phyloP scores from a whole-genome alignment of 2,329 filamentous ascomycete genomes.

The Cercospora sp. region DNA sequence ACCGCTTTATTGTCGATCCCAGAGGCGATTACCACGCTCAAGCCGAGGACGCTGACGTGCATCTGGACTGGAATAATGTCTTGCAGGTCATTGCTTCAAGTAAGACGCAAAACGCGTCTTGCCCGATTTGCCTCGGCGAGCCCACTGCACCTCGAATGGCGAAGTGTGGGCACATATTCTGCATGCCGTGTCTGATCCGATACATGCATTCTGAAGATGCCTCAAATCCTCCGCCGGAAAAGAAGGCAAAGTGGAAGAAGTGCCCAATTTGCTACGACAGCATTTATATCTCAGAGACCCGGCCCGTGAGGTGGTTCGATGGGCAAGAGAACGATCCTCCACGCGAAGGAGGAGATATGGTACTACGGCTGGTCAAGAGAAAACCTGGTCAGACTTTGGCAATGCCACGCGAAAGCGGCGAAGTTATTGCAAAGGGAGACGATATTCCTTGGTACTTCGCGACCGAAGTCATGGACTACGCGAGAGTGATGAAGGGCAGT shows the following conservation, averaged over 20 bases:
- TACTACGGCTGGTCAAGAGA: slow-evolving; percentile 81
- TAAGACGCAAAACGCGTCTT: slow-evolving; percentile 83
- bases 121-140: slow-evolving; percentile 90
- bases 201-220: slow-evolving; percentile 89
- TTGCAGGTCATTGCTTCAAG: slow-evolving; percentile 88
- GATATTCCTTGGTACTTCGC: slow-evolving; percentile 94
- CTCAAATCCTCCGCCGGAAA: slow-evolving; percentile 62
- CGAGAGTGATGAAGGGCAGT: slow-evolving; percentile 91
- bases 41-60: slow-evolving; percentile 80
- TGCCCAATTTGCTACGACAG: slow-evolving; percentile 94
- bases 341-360: slow-evolving; percentile 81
- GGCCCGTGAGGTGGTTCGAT: slow-evolving; percentile 85
- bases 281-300: slow-evolving; percentile 86
- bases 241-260: slow-evolving; percentile 81
- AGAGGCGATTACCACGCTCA: slow-evolving; percentile 76
- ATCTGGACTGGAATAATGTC: slow-evolving; percentile 87
- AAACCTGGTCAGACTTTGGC: slow-evolving; percentile 80
- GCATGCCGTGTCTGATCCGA: slow-evolving; percentile 85
- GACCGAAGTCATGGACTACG: slow-evolving; percentile 91
- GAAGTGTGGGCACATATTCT: slow-evolving; percentile 96
- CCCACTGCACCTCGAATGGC: slow-evolving; percentile 96
- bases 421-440: slow-evolving; percentile 66
- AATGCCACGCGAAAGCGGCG: slow-evolving; percentile 77
- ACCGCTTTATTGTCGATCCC: slow-evolving; percentile 91
- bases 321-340: slow-evolving; percentile 83